Conservation (phyloP, 352 stramenopile species). For the Pilasporangium apinafurcum region DNA sequence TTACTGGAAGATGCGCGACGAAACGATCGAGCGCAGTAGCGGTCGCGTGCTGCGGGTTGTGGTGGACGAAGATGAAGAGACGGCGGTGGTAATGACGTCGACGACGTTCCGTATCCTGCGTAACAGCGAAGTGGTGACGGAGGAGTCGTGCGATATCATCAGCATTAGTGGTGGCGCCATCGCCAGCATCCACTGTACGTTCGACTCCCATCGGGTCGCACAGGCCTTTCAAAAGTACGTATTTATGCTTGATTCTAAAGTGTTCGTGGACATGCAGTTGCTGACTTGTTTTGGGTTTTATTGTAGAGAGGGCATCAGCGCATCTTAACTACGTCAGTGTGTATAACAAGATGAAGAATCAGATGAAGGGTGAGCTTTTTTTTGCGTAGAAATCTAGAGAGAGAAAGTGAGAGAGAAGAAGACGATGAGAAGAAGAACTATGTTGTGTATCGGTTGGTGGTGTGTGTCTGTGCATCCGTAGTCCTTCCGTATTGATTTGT, state of each 20-base stretch:
- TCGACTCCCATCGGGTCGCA: conserved; percentile 80
- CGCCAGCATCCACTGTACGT: conserved; percentile 84
- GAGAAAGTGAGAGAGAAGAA: neutral
- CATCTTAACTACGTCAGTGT: conserved; percentile 48
- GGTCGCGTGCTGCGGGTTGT: conserved; percentile 78
- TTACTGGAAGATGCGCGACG: conserved; percentile 86
- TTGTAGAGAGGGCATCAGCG: conserved; percentile 65
- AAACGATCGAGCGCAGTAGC: conserved; percentile 78
- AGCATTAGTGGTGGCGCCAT: conserved; percentile 68
- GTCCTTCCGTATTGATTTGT: conserved; percentile 3
- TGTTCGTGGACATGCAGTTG: neutral
- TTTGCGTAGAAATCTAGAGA: conserved; percentile 7
- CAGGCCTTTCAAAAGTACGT: conserved; percentile 83
- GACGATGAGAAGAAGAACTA: neutral
- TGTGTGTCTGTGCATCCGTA: conserved; percentile 3
- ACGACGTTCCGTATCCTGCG: conserved; percentile 82
- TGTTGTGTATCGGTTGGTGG: conserved; percentile 3
- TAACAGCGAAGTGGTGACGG: conserved; percentile 81
- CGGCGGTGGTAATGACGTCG: conserved; percentile 85
- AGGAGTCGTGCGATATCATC: conserved; percentile 84
- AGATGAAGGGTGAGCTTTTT: conserved; percentile 7
- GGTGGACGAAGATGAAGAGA: conserved; percentile 82
- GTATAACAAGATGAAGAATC: neutral
- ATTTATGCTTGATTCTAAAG: neutral
- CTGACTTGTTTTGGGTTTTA: conserved; percentile 4